Base-by-base conservation (phyloP, 441 rosid genomes). In the Flueggea neowawraea region DNA sequence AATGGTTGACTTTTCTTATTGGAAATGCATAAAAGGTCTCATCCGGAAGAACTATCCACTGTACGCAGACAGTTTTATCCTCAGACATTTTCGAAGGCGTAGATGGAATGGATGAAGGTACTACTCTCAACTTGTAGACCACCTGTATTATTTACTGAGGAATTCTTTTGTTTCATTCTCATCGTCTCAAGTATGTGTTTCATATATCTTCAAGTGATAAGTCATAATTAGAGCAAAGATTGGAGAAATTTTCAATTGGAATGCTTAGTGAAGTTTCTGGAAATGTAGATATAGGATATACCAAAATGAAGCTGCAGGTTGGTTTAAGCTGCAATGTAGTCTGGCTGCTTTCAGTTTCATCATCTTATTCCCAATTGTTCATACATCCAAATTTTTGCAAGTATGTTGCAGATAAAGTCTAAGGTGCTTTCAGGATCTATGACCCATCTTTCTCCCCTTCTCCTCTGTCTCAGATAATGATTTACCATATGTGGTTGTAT, bases 1-100 rank as follows among this genome's bases (percentile, higher is more conserved):
- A 60, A 60, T 75, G 52, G 77, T 86, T 3, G 97, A 91, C 73
- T 91, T 95, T 78, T 95, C 99, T 5, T 95, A 86, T 75, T 87
- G 99, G 99, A 95, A 95, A 80, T 95, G 99, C 86, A 84, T 91
- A 71, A 86, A 91, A 76, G 97, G 97, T 15, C 66, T 95, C 55
- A 86, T 95, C 60, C 82, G 85, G 79, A 91, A 84, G 81, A 95
- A 87, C 73, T 95, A 91, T 73, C 99, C 97, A 50, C 73, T 87
- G 49, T 80, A 89, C 55, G 97, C 97, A 22, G 96, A 89, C 73
- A 85, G 86, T 72, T 95, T 95, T 74, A 89, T 95, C 74, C 87
- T 83, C 67, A 80, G 89, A 81, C 96, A 91, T 82, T 95, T 94
- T 64, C 82, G 86, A 60, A 74, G 66, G 61, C 84, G 81, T 55